Base-by-base conservation (phyloP, 169 alveolate species). In the Babesia microti region DNA sequence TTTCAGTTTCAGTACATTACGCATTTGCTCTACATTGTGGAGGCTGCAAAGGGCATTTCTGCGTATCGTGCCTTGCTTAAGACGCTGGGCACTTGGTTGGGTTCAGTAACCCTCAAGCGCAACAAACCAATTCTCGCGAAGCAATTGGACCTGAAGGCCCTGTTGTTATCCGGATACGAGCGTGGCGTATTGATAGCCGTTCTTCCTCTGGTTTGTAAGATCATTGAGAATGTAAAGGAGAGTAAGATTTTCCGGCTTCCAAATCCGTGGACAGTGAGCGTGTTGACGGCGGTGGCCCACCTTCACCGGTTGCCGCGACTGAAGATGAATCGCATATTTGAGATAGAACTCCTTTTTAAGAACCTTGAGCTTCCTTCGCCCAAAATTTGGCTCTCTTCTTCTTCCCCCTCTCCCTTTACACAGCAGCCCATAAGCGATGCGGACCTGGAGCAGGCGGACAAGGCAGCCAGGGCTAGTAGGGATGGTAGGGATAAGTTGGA, bases 231-330 rank as follows among this genome's bases (percentile, higher is more conserved):
- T 33, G 75, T 81, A 6, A 69, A 65, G 49, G 42, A 47, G 45
- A 72, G 88, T 9, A 79, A 81, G 70, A 70, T 68, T 11, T 89
- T 83, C 60, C 66, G 47, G 45, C 84, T 87, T 1, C 95, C 95
- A 4, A 89, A 89, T 54, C 95, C 96, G 4, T 89, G 96, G 96
- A 87, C 95, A 6, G 60, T 71, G 30, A 86, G 82, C 30, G 46
- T 82, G 30, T 67, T 89, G 36, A 65, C 59, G 52, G 68, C 81
- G 35, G 75, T 89, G 27, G 91, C 89, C 27, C 94, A 89, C 52
- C 54, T 89, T 42, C 87, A 76, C 57, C 79, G 56, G 48, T 72
- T 79, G 2, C 81, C 69, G 14, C 70, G 79, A 4, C 70, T 80
- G 22, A 75, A 88, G 43, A 66, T 90, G 19, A 78, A 75, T 21